Base-by-base conservation (phyloP, 2,329 filamentous ascomycete genomes). In the Cytospora chrysosperma region DNA sequence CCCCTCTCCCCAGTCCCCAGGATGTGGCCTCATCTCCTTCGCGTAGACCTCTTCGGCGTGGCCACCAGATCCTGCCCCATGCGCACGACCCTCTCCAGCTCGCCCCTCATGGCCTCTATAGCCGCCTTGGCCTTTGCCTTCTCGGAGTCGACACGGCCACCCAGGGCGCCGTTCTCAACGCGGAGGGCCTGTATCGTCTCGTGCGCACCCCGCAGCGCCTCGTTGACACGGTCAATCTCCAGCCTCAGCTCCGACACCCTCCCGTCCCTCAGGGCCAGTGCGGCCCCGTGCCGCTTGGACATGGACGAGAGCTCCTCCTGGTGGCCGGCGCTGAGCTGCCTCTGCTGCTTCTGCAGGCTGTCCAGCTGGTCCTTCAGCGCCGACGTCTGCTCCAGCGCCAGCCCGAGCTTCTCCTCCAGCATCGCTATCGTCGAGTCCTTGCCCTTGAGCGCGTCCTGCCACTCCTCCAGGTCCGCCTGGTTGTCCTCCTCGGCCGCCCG, bases 251-350 rank as follows among this genome's bases (percentile, higher is more conserved):
- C 82, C 1, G 70, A 59, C 0, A 86, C 79, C 1, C 79, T 73
- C 0, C 81, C 78, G 62, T 87, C 84, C 0, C 82, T 76, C 6
- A 81, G 71, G 4, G 82, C 82, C 0, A 87, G 77, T 0, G 78
- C 79, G 0, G 73, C 71, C 1, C 80, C 82, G 64, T 84, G 79
- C 17, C 74, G 69, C 64, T 72, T 71, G 62, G 80, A 79, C 24
- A 82, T 68, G 0, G 67, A 63, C 3, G 65, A 65, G 1, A 75
- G 58, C 37, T 75, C 70, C 9, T 66, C 64, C 8, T 68, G 67
- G 59, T 71, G 71, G 19, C 67, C 65, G 6, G 65, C 51, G 10
- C 67, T 65, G 30, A 81, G 67, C 13, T 76, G 72, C 2, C 65
- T 68, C 30, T 78, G 67, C 32, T 61, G 50, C 6, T 53, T 70